Percentiles rank a stretch among this genome's conserved stretches.
These are phyloP conservation scores for Abortiporus biennis DNA, from an alignment of 1,284 basidiomycete genomes.

Conservation along the genomic window DNA sequence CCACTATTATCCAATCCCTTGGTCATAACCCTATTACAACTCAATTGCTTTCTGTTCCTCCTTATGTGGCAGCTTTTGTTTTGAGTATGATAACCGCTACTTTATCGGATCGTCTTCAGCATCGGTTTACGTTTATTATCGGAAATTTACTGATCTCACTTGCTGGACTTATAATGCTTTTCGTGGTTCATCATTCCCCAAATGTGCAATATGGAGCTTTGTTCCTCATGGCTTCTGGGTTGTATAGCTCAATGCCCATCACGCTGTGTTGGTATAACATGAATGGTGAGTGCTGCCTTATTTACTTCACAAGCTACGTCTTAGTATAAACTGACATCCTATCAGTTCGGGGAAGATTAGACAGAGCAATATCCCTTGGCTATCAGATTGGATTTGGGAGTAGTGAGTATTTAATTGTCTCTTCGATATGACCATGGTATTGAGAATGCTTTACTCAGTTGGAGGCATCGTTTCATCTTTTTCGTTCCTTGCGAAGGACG, in stretches of 20 bases:
- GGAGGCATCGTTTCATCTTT: conserved; percentile 26
- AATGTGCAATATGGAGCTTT: conserved; percentile 26
- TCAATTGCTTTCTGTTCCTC: conserved; percentile 49
- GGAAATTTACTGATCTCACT: conserved; percentile 18
- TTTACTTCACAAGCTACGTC: background rate
- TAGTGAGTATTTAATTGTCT: conserved; percentile 11
- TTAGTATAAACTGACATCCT: background rate
- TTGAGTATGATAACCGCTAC: conserved; percentile 23
- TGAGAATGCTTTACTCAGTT: conserved; percentile 10
- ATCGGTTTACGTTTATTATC: conserved; percentile 24
- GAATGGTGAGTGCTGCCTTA: conserved; percentile 17
- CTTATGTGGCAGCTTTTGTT: conserved; percentile 31
- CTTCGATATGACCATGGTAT: background rate
- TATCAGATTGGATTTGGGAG: conserved; percentile 27
- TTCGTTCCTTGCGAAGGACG: conserved; percentile 25
- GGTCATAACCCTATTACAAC: conserved; percentile 38
- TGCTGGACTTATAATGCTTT: conserved; percentile 23
- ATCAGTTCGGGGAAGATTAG: conserved; percentile 23
- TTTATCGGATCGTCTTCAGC: conserved; percentile 19
- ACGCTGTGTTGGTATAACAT: conserved; percentile 29
- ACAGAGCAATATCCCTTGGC: conserved; percentile 22
- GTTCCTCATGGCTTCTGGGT: conserved; percentile 25
- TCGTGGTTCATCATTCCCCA: conserved; percentile 21
- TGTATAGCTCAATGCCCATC: conserved; percentile 25
- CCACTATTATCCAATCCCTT: conserved; percentile 30